Conservation (phyloP, 441 rosid genomes). For the Rhodomyrtus psidioides region DNA sequence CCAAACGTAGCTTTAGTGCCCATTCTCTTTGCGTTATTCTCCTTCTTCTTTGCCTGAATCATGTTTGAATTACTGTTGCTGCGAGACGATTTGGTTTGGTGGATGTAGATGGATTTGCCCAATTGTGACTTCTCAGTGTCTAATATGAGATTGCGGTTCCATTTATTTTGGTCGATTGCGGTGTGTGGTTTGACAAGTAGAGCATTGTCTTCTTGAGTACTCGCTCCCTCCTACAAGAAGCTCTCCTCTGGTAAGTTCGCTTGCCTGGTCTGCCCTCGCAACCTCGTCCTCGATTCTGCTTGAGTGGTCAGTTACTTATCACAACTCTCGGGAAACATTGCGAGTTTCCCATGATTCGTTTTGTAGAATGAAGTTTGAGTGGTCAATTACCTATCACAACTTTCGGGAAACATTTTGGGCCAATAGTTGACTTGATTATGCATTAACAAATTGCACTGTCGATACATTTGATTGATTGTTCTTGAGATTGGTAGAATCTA, state of each 20-base stretch:
- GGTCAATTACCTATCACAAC: too few relatives aligned
- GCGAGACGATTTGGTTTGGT: background rate
- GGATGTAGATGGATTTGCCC: background rate
- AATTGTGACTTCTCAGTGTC: background rate
- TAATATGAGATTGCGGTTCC: background rate
- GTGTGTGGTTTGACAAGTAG: background rate
- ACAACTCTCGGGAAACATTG: too few relatives aligned
- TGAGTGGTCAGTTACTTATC: too few relatives aligned
- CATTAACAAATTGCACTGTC: too few relatives aligned
- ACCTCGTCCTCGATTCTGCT: constrained; percentile 33
- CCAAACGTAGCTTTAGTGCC: background rate
- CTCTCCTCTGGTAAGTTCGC: constrained; percentile 32
- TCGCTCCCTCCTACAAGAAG: constrained; percentile 25
- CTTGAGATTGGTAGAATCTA: too few relatives aligned
- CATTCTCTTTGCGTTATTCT: background rate
- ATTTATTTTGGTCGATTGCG: background rate
- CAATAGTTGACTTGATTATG: too few relatives aligned
- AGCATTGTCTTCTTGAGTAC: background rate
- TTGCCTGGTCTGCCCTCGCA: constrained; percentile 37
- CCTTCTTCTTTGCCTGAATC: background rate
- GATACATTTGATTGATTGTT: too few relatives aligned
- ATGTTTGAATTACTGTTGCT: background rate
- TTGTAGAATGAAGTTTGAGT: too few relatives aligned
- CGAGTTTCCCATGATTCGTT: too few relatives aligned
- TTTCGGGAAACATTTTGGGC: too few relatives aligned